phyloP scores from a whole-genome alignment of 805 yeast species.

The Priceomyces fermenticarens region DNA sequence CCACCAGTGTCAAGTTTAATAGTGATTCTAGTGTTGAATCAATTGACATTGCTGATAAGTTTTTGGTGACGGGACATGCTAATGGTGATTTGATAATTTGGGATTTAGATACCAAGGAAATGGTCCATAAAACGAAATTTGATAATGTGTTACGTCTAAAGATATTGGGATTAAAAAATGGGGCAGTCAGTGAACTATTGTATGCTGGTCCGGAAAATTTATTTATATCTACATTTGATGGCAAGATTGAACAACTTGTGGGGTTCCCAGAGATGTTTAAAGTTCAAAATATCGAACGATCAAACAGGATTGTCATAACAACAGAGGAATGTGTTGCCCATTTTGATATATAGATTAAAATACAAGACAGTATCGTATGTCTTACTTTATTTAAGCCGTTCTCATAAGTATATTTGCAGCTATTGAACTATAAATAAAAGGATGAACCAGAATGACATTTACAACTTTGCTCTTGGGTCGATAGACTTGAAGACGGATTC shows the following conservation, averaged over 20 bases:
- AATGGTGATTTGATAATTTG: constrained; percentile 16
- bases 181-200: constrained; percentile 6
- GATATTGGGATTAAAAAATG: not conserved
- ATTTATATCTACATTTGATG: constrained; percentile 10
- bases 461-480: constrained; percentile 45
- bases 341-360: constrained; percentile 1
- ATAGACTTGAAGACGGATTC: constrained; percentile 61
- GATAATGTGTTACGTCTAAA: constrained; percentile 2
- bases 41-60: constrained; percentile 8
- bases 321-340: constrained; percentile 8
- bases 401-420: not conserved
- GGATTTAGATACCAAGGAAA: constrained; percentile 4
- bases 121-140: constrained; percentile 1
- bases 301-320: constrained; percentile 6
- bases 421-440: constrained; percentile 1
- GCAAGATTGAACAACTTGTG: constrained; percentile 12
- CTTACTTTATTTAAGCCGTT: too few species aligned
- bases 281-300: constrained; percentile 11
- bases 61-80: constrained; percentile 18
- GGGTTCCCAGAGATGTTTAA: constrained; percentile 24
- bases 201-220: constrained; percentile 27
- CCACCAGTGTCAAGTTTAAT: constrained; percentile 7
- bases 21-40: constrained; percentile 11
- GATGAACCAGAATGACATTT: constrained; percentile 9
- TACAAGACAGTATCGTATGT: too few species aligned